Conservation (phyloP, 768 basidiomycete genomes). For the Phlebiopsis flavidoalba region DNA sequence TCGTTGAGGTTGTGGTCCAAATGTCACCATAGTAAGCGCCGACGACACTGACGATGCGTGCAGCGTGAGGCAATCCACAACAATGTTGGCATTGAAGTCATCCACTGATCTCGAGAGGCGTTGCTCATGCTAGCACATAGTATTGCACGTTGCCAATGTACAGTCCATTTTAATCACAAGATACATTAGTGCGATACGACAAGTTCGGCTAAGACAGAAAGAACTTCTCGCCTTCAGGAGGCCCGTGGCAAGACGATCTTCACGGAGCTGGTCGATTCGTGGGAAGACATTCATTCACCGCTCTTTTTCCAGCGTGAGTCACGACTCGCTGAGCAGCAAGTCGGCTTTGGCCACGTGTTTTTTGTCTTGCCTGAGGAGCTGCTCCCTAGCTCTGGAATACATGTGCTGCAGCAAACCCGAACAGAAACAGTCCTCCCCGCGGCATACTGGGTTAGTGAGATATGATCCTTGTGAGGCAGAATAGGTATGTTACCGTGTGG, state of each 20-base stretch:
- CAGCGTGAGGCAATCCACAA: too few species aligned
- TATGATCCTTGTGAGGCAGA: constrained; percentile 2
- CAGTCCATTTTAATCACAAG: too few species aligned
- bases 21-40: too few species aligned
- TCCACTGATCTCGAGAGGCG: too few species aligned
- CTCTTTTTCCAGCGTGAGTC: not conserved
- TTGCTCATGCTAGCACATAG: too few species aligned
- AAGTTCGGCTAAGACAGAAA: too few species aligned
- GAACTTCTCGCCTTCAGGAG: too few species aligned
- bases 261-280: not conserved
- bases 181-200: too few species aligned
- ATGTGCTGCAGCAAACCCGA: constrained; percentile 8
- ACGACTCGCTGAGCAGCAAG: not conserved
- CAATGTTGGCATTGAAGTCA: too few species aligned
- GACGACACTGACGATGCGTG: too few species aligned
- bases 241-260: not conserved
- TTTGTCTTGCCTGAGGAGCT: not conserved
- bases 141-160: too few species aligned
- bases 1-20: too few species aligned
- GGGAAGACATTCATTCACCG: not conserved
- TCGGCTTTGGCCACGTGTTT: not conserved
- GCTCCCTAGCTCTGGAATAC: constrained; percentile 2
- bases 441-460: constrained; percentile 16
- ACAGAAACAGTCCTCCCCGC: constrained; percentile 13
- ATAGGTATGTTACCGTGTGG: constrained; percentile 12